Evolutionary conservation across 2,329 filamentous ascomycete species (phyloP).

Genomic region (Aspergillus texensis): DNA sequence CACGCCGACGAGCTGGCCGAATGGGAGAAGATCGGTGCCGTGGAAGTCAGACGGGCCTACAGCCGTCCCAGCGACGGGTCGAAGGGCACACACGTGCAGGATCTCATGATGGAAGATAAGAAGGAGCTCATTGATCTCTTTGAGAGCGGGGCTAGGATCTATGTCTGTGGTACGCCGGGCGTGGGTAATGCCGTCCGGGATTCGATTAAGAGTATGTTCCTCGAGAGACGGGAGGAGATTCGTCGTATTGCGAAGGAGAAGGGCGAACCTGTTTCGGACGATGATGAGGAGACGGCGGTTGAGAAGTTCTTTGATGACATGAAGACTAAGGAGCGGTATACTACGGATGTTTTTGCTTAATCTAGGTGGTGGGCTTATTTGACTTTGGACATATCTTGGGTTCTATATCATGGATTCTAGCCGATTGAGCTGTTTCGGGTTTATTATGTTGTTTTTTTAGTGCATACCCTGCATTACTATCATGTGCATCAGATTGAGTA

Average conservation of each 20-base stretch:
- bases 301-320: slow-evolving; percentile 33
- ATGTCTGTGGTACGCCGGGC: slow-evolving; percentile 64
- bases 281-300: slow-evolving; percentile 31
- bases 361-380: background rate
- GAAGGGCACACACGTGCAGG: slow-evolving; percentile 57
- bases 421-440: background rate
- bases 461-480: background rate
- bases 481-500: background rate
- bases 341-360: slow-evolving; percentile 60
- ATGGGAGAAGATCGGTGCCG: slow-evolving; percentile 66
- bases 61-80: slow-evolving; percentile 52
- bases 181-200: slow-evolving; percentile 54
- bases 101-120: slow-evolving; percentile 53
- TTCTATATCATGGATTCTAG: background rate
- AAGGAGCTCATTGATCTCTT: slow-evolving; percentile 52
- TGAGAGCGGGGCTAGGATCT: slow-evolving; percentile 58
- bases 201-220: slow-evolving; percentile 40
- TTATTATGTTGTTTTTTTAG: background rate
- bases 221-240: slow-evolving; percentile 31
- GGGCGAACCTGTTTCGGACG: slow-evolving; percentile 37
- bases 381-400: background rate
- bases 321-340: slow-evolving; percentile 56
- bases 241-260: slow-evolving; percentile 30
- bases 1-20: slow-evolving; percentile 37
- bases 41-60: slow-evolving; percentile 64